A percentile compares a stretch with the other conserved stretches of the same genome.
Evolutionary conservation across 129 eudicot species (phyloP).

Genomic region (Daucus carota): DH1_v3.0 NC_030384.2:32007501-32008000

Average conservation of each 20-base stretch:
- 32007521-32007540: constrained; percentile 22
- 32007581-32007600: constrained; percentile 16
- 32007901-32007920: constrained; percentile 24
- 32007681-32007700: constrained; percentile 25
- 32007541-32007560: constrained; percentile 27
- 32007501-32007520: constrained; percentile 6
- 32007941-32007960: not conserved
- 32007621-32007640: constrained; percentile 23
- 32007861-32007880: constrained; percentile 17
- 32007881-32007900: constrained; percentile 17
- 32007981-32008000: not conserved
- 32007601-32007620: constrained; percentile 6
- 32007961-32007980: not conserved
- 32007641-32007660: constrained; percentile 26
- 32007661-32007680: constrained; percentile 10
- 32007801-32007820: constrained; percentile 7
- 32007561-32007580: constrained; percentile 56
- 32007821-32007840: constrained; percentile 33
- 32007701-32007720: constrained; percentile 10
- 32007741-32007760: constrained; percentile 1
- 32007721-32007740: constrained; percentile 4
- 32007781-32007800: constrained; percentile 4
- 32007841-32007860: constrained; percentile 65
- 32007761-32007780: constrained; percentile 18
- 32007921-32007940: not conserved